These are phyloP conservation scores for Clarireedia monteithiana DNA, from an alignment of 2,329 filamentous ascomycete genomes.

Conservation along the genomic window DNA sequence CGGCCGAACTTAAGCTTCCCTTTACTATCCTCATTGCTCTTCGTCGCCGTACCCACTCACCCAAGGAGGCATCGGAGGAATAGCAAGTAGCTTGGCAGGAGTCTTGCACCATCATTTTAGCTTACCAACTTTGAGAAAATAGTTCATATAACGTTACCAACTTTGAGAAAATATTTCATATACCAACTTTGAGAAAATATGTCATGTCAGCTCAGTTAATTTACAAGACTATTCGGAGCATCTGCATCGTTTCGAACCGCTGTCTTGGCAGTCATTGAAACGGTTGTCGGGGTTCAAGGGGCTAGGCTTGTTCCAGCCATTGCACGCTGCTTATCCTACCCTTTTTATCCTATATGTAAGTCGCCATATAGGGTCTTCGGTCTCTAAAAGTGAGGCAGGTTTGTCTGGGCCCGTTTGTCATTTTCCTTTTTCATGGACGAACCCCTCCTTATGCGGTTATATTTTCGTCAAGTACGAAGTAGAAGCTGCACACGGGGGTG, in stretches of 20 bases:
- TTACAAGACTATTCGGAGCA: background rate
- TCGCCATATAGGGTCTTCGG: background rate
- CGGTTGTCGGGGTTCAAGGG: background rate
- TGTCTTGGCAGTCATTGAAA: background rate
- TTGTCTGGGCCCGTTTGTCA: background rate
- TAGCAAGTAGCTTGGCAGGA: too few relatives aligned
- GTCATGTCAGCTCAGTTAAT: too few relatives aligned
- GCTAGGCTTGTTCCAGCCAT: background rate
- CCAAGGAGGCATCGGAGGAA: too few relatives aligned
- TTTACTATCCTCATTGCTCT: too few relatives aligned
- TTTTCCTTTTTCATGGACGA: background rate
- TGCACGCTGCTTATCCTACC: background rate
- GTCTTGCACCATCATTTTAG: too few relatives aligned
- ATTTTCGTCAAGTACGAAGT: background rate
- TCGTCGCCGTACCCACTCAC: too few relatives aligned
- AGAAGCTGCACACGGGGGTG: background rate
- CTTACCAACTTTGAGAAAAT: too few relatives aligned
- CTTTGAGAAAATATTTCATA: too few relatives aligned
- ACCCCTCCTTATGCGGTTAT: too few relatives aligned
- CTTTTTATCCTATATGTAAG: background rate
- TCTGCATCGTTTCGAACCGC: background rate
- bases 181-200: too few relatives aligned
- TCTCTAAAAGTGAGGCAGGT: background rate
- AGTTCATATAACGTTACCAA: too few relatives aligned
- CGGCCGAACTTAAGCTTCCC: too few relatives aligned